Evolutionary conservation across 352 stramenopile species (phyloP), one percentile per base, ranked within the genome.

Genomic region (Pythium volutum): DNA sequence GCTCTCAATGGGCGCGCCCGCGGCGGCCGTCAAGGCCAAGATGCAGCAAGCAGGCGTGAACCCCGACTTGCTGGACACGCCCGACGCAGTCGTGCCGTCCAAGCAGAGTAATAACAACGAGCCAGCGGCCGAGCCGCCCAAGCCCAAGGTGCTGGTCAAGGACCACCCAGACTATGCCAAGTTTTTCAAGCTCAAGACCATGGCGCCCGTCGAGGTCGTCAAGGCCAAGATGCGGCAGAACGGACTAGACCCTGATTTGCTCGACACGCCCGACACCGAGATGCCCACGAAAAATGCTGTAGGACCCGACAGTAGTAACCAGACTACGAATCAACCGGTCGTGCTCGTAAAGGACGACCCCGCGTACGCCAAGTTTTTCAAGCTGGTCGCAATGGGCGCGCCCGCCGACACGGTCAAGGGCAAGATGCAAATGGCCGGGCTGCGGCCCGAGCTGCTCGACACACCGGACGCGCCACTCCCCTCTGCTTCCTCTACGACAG

Each of bases 311-410:
- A 47, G 4, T 52, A 34, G 48, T 43, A 58, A 59, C 23, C 53
- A 56, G 16, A 42, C 47, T 11, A 8, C 33, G 25, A 49, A 60
- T 23, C 66, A 55, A 41, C 38, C 45, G n/a, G 31, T 36, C 6
- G 64, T 81, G 3, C 71, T 77, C n/a, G 74, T 85, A 14, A 88
- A 88, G 46, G 76, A 91, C 36, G 73, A 88, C 33, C 79, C 79
- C 2, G 74, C 75, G 25, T 88, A 87, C 39, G 71, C 81, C 5
- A 87, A 88, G 34, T 91, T 86, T 54, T 91, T 91, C 58, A 91
- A 91, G 49, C 67, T 91, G 2, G 57, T 84, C 0, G 73, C 71
- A 39, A 88, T 91, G 79, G 76, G 78, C 3, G 70, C 79, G 14
- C 79, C 79, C 0, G 18, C 70, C 15, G 79, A 86, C 16, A 79